Conservation (phyloP, 2,329 filamentous ascomycete species). For the Paracoccidioides lutzii region DNA sequence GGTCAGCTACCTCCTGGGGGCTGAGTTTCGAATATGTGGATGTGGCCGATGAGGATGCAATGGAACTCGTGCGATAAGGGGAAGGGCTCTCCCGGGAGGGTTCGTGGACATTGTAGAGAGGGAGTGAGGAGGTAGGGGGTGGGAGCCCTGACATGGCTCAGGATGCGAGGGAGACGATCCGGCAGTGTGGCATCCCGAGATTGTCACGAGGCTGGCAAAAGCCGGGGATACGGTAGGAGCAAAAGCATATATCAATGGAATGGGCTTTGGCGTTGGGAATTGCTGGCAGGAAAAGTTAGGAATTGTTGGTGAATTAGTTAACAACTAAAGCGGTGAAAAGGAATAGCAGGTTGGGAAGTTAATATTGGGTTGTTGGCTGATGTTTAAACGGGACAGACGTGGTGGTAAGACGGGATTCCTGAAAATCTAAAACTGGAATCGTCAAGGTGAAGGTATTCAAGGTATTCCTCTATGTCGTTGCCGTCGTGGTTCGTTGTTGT, state of each 20-base stretch:
- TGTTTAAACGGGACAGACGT: too few species aligned
- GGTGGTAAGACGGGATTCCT: too few species aligned
- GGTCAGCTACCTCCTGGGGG: slow-evolving; percentile 63
- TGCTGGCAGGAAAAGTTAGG: not conserved
- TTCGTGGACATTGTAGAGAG: slow-evolving; percentile 40
- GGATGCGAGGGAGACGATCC: slow-evolving; percentile 16
- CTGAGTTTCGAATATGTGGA: slow-evolving; percentile 52
- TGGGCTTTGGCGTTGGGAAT: not conserved
- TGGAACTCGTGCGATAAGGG: slow-evolving; percentile 5
- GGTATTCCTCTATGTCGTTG: not conserved
- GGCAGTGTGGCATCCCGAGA: slow-evolving; percentile 6
- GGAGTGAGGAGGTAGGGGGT: slow-evolving; percentile 39
- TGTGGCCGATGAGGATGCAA: slow-evolving; percentile 23
- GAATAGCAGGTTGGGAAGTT: not conserved
- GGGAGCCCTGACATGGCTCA: slow-evolving; percentile 52
- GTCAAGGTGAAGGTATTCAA: too few species aligned
- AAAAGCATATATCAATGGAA: slow-evolving; percentile 3
- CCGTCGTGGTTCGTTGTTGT: not conserved
- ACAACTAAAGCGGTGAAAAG: not conserved
- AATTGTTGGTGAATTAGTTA: not conserved
- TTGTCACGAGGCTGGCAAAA: not conserved
- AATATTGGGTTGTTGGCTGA: not conserved
- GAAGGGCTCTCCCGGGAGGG: slow-evolving; percentile 12
- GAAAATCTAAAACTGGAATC: too few species aligned
- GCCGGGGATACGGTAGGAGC: not conserved